A percentile compares a stretch with the other conserved stretches of the same genome.
Evolutionary conservation across 371 early-diverging fungal species (phyloP).

Genomic region (Capniomyces stellatus): DNA sequence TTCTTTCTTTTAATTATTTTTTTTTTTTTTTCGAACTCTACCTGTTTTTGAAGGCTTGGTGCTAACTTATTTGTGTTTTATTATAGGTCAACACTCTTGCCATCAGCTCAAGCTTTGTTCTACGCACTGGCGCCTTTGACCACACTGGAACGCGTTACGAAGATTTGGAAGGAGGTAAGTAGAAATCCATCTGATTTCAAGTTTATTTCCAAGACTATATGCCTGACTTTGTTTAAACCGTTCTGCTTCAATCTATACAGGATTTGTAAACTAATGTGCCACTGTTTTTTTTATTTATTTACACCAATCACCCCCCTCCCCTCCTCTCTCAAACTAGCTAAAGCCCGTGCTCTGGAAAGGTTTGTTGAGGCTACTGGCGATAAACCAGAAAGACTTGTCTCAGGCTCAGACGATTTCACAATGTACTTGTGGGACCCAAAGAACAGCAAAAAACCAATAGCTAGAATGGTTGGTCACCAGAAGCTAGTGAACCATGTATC

Average conservation of each 20-base stretch:
- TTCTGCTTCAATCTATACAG: no score
- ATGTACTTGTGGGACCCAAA: constrained; percentile 87
- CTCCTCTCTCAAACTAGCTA: constrained; percentile 23
- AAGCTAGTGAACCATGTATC: constrained; percentile 85
- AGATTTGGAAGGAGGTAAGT: constrained; percentile 38
- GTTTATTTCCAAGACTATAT: not conserved
- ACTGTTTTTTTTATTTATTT: no score
- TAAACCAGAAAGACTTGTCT: constrained; percentile 65
- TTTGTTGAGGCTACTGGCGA: constrained; percentile 53
- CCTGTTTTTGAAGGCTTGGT: not conserved
- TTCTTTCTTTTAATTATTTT: not conserved
- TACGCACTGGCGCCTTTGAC: constrained; percentile 80
- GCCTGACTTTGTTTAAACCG: no score
- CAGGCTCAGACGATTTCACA: constrained; percentile 93
- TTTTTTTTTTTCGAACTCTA: not conserved
- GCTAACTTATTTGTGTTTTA: not conserved
- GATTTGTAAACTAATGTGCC: no score
- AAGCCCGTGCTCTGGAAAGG: constrained; percentile 49
- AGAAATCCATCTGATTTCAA: not conserved
- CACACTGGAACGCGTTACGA: constrained; percentile 48
- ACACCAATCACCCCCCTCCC: not conserved
- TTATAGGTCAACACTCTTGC: constrained; percentile 53
- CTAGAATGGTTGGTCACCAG: constrained; percentile 91
- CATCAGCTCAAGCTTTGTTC: constrained; percentile 69
- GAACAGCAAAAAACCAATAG: constrained; percentile 61